phyloP scores from a whole-genome alignment of 2,329 filamentous ascomycete species.

The Byssothecium circinans region DNA sequence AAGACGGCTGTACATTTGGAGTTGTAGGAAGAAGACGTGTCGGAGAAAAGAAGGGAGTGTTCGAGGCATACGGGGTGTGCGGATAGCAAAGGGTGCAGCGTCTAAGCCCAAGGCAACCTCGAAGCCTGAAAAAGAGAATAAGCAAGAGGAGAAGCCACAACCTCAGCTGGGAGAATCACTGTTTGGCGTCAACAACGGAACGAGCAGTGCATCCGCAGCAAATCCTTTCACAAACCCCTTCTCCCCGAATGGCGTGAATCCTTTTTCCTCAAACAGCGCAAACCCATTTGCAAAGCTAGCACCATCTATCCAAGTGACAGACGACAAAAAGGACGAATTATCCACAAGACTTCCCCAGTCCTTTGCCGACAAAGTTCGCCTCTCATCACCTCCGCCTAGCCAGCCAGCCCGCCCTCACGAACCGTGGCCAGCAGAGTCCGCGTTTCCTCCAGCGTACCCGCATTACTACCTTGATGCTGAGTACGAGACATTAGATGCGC shows the following conservation, averaged over 20 bases:
- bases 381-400: slow-evolving; percentile 46
- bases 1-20: slow-evolving; percentile 82
- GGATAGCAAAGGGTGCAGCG: slow-evolving; percentile 49
- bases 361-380: slow-evolving; percentile 70
- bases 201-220: slow-evolving; percentile 18
- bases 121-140: slow-evolving; percentile 16
- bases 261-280: slow-evolving; percentile 51
- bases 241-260: slow-evolving; percentile 56
- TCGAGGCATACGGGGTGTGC: slow-evolving; percentile 70
- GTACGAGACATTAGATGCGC: slow-evolving; percentile 77
- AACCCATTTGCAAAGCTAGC: slow-evolving; percentile 29
- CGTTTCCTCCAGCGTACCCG: slow-evolving; percentile 72
- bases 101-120: slow-evolving; percentile 14
- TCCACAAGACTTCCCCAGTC: slow-evolving; percentile 67
- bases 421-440: slow-evolving; percentile 72
- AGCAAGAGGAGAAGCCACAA: slow-evolving; percentile 39
- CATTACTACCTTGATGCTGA: slow-evolving; percentile 83
- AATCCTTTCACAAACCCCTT: slow-evolving; percentile 60
- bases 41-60: slow-evolving; percentile 81
- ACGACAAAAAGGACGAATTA: slow-evolving; percentile 26
- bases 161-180: slow-evolving; percentile 66
- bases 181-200: slow-evolving; percentile 63
- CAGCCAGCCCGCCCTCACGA: slow-evolving; percentile 53
- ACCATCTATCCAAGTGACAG: slow-evolving; percentile 13
- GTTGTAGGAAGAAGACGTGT: slow-evolving; percentile 76